Evolutionary conservation across 371 early-diverging fungal species (phyloP), one percentile per base, ranked within the genome.

Genomic region (Nematocida displodere): DNA sequence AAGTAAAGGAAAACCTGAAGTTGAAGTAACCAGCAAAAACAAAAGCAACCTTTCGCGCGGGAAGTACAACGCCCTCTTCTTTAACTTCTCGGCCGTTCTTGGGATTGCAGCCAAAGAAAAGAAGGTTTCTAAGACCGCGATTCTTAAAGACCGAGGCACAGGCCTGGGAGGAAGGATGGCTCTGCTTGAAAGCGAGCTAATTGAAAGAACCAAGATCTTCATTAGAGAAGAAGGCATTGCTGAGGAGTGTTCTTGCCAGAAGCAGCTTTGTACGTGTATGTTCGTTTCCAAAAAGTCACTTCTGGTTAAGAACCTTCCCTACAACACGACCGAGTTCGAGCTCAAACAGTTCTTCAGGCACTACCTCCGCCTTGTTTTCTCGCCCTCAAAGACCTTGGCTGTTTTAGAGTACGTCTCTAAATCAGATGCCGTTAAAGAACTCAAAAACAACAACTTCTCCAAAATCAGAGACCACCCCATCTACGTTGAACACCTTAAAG

Each of bases 61-160:
- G 26, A 59, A 81, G 39, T 84, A 78, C 59, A 82, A 80, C 31
- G 48, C 80, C 13, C 46, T 82, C 1, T 84, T 84, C 65, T 84
- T 84, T 61, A 78, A 79, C 64, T 84, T 84, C 75, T 54, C 81
- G 34, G 55, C 80, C n/a, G 53, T 84, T 26, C 67, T 82, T n/a
- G 81, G 81, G 17, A 44, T 48, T 8, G 78, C 71, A 39, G 58
- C 79, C 20, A 80, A 78, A 36, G 71, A 76, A 0, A 64, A 77
- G 48, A 76, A 66, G 29, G 62, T 80, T 36, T 50, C 64, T 1
- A 79, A 76, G 52, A 52, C 65, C 17, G 68, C 77, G 24, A 26
- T 82, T 31, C 67, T 84, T 22, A 66, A 81, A 75, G 53, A 80
- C 24, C 52, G 78, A 40, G 82, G 82, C 53, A 77, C 62, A 36